A percentile compares a stretch with the other conserved stretches of the same genome.
These are phyloP conservation scores for Tolypocladium amazonense DNA, from an alignment of 2,329 filamentous ascomycete genomes.

Conservation along the genomic window DNA sequence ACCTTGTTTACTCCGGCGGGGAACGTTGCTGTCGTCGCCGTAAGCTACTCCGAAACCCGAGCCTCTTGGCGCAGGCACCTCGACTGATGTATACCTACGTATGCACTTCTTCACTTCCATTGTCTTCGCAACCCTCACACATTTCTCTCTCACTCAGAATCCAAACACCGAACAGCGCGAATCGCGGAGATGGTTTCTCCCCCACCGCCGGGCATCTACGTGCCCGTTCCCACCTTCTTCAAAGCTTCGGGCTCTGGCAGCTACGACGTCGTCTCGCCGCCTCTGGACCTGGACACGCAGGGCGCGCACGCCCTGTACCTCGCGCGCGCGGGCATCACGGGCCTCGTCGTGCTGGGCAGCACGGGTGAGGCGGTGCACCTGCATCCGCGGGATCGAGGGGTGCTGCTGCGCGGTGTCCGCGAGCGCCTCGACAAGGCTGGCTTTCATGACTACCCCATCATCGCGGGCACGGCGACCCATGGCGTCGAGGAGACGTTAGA, in stretches of 20 bases:
- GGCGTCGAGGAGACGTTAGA: constrained; percentile 51
- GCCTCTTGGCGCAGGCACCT: background rate
- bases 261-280: constrained; percentile 33
- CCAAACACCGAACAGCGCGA: background rate
- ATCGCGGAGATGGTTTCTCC: constrained; percentile 17
- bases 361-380: constrained; percentile 57
- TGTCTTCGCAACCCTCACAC: background rate
- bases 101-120: too few relatives aligned
- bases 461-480: constrained; percentile 50
- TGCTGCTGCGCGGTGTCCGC: constrained; percentile 43
- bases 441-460: constrained; percentile 47
- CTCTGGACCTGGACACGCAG: constrained; percentile 48
- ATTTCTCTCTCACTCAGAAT: background rate
- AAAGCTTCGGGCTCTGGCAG: constrained; percentile 27
- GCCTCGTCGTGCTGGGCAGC: constrained; percentile 51
- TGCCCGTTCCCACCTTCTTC: constrained; percentile 57
- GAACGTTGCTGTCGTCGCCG: background rate
- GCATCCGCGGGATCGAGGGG: constrained; percentile 42
- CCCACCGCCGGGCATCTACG: constrained; percentile 44
- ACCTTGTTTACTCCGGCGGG: background rate
- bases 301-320: constrained; percentile 48
- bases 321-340: constrained; percentile 46
- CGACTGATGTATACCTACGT: background rate
- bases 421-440: constrained; percentile 44
- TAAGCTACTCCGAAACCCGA: constrained; percentile 5